Percentiles rank a stretch among this genome's conserved stretches.
phyloP scores from a whole-genome alignment of 257 asterid species.

The Verbascum thapsus region DNA sequence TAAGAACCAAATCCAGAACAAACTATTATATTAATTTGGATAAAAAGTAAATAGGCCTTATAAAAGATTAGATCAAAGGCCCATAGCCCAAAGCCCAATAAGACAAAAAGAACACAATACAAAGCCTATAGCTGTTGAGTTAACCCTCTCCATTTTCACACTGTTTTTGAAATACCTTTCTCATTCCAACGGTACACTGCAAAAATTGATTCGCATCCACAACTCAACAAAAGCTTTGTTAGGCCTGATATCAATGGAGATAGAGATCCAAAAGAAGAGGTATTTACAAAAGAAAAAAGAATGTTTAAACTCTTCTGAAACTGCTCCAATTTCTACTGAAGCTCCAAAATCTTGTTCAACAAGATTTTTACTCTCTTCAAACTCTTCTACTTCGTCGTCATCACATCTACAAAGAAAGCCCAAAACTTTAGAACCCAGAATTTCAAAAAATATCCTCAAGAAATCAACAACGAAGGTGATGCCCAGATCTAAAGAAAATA shows the following conservation, averaged over 20 bases:
- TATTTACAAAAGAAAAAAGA: too few species aligned
- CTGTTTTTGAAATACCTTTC: slow-evolving; percentile 27
- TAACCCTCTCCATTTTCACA: slow-evolving; percentile 10
- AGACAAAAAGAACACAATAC: not conserved
- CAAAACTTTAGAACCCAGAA: slow-evolving; percentile 26
- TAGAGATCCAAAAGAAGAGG: too few species aligned
- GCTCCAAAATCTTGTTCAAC: slow-evolving; percentile 10
- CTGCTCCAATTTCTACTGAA: slow-evolving; percentile 17
- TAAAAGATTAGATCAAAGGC: too few species aligned
- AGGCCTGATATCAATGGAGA: slow-evolving; percentile 13
- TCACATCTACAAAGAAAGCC: slow-evolving; percentile 23
- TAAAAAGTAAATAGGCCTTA: too few species aligned
- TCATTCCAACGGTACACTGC: slow-evolving; percentile 33
- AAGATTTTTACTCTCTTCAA: too few species aligned
- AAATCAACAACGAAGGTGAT: slow-evolving; percentile 33
- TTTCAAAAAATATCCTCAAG: slow-evolving; percentile 15
- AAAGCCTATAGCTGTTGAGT: not conserved
- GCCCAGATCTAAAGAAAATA: slow-evolving; percentile 45
- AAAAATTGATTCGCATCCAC: not conserved
- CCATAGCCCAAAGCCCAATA: not conserved
- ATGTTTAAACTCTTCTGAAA: too few species aligned
- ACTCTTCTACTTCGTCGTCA: not conserved
- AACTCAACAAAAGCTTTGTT: not conserved
- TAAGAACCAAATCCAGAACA: too few species aligned
- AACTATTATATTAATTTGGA: too few species aligned